Evolutionary conservation across 768 basidiomycete species (phyloP).

Genomic region (Pleurotus ostreatus): DNA sequence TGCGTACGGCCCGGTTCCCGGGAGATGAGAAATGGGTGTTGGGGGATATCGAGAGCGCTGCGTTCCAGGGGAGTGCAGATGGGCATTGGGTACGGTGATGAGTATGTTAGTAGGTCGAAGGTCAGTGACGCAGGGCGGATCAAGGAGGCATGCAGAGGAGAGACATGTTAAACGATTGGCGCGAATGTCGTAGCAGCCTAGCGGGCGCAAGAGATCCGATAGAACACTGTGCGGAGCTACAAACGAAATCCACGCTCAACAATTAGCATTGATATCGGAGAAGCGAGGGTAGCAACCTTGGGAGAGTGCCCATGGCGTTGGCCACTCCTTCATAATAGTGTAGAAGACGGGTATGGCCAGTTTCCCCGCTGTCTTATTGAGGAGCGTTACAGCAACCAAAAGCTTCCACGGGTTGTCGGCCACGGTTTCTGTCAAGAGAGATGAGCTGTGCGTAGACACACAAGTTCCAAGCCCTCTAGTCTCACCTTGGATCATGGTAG

Average conservation of each 20-base stretch:
- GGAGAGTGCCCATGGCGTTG: slow-evolving; percentile 49
- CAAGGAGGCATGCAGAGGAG: slow-evolving; percentile 46
- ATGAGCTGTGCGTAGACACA: too few species aligned
- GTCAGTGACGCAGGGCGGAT: slow-evolving; percentile 32
- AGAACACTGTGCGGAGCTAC: slow-evolving; percentile 44
- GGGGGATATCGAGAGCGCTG: slow-evolving; percentile 33
- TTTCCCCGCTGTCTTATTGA: slow-evolving; percentile 68
- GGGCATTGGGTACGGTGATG: slow-evolving; percentile 12
- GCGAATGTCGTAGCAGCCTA: slow-evolving; percentile 60
- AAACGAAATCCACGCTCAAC: background rate
- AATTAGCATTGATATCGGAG: background rate
- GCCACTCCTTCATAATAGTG: slow-evolving; percentile 52
- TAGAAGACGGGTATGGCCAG: slow-evolving; percentile 65
- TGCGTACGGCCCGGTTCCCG: slow-evolving; percentile 68
- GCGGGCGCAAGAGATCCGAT: slow-evolving; percentile 38
- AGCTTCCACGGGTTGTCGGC: slow-evolving; percentile 65
- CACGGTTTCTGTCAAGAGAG: slow-evolving; percentile 40
- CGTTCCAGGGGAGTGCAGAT: slow-evolving; percentile 5
- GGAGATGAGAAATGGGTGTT: slow-evolving; percentile 52
- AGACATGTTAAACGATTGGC: slow-evolving; percentile 51
- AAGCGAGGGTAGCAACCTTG: slow-evolving; percentile 36
- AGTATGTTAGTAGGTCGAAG: slow-evolving; percentile 9
- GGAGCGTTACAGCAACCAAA: slow-evolving; percentile 59
- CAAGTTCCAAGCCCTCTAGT: background rate
- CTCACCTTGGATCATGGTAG: slow-evolving; percentile 36